These are phyloP conservation scores for Rusavskia elegans DNA, from an alignment of 495 filamentous ascomycete species.

Conservation along the genomic window DNA sequence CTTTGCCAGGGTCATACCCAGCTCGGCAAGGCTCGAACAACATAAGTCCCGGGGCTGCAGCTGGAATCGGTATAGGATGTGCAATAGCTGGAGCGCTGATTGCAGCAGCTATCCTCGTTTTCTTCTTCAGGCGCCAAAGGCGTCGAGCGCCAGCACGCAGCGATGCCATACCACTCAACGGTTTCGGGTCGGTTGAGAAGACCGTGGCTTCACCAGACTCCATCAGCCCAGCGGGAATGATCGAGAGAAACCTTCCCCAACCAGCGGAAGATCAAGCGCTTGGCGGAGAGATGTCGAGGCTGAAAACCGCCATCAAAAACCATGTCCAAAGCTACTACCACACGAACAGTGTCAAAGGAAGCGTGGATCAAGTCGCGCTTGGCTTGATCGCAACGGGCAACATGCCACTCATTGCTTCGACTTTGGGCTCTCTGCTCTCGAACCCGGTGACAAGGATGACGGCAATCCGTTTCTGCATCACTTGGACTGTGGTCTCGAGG, in stretches of 20 bases:
- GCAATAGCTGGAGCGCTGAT: conserved; percentile 1
- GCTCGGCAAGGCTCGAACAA: no score
- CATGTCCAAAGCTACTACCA: conserved; percentile 1
- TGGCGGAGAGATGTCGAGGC: neutral
- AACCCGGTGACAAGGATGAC: neutral
- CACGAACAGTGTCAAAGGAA: neutral
- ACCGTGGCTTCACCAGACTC: neutral
- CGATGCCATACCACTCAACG: neutral
- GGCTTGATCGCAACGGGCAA: neutral
- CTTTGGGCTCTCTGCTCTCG: neutral
- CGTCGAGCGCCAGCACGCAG: neutral
- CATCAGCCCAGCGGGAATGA: neutral
- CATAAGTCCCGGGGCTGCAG: neutral
- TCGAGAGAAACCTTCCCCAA: neutral
- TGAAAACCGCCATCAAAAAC: neutral
- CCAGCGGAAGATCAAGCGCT: neutral
- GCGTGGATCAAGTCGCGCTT: neutral
- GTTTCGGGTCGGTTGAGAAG: neutral
- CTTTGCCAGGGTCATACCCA: no score
- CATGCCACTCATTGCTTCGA: neutral
- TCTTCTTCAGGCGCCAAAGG: neutral
- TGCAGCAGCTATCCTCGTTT: neutral
- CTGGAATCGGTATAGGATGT: neutral
- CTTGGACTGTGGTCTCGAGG: neutral
- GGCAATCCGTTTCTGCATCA: neutral